A percentile compares a stretch with the other conserved stretches of the same genome.
Evolutionary conservation across 192 early-diverging fungal species (phyloP).

Genomic region (Backusella tarrabulga): DNA sequence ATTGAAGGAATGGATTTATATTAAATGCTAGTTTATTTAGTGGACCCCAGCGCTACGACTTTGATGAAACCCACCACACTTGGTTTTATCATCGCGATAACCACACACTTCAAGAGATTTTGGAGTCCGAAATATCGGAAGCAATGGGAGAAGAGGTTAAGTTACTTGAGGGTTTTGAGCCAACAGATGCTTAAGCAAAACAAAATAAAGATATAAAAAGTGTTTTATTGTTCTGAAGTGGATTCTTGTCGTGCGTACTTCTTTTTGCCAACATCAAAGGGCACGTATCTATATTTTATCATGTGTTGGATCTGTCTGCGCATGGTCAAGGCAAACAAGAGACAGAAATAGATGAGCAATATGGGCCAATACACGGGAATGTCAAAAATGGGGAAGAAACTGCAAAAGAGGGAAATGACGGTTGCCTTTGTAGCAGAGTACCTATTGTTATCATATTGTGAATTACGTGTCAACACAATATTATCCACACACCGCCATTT

Average conservation of each 20-base stretch:
- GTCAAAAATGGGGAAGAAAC: constrained; percentile 84
- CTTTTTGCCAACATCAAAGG: constrained; percentile 80
- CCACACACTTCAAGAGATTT: constrained; percentile 63
- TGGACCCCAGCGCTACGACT: constrained; percentile 88
- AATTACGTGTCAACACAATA: not conserved
- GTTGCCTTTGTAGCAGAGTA: constrained; percentile 80
- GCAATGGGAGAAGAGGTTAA: constrained; percentile 42
- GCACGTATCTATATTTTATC: constrained; percentile 92
- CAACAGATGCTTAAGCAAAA: not conserved
- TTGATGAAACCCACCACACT: constrained; percentile 44
- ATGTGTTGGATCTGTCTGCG: constrained; percentile 95
- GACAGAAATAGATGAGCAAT: constrained; percentile 91
- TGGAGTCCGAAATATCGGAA: constrained; percentile 66
- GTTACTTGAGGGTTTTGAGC: constrained; percentile 38
- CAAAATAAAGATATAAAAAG: not conserved
- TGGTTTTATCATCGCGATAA: constrained; percentile 82
- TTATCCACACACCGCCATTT: not conserved
- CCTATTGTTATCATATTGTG: constrained; percentile 42
- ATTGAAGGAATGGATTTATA: not conserved
- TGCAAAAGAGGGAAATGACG: constrained; percentile 80
- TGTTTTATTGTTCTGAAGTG: not conserved
- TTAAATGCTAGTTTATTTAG: constrained; percentile 35
- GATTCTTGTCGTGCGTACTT: constrained; percentile 41
- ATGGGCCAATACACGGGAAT: constrained; percentile 99
- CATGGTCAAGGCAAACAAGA: constrained; percentile 95